Base-by-base conservation (phyloP, 768 basidiomycete genomes). In the Mycena indigotica region DNA sequence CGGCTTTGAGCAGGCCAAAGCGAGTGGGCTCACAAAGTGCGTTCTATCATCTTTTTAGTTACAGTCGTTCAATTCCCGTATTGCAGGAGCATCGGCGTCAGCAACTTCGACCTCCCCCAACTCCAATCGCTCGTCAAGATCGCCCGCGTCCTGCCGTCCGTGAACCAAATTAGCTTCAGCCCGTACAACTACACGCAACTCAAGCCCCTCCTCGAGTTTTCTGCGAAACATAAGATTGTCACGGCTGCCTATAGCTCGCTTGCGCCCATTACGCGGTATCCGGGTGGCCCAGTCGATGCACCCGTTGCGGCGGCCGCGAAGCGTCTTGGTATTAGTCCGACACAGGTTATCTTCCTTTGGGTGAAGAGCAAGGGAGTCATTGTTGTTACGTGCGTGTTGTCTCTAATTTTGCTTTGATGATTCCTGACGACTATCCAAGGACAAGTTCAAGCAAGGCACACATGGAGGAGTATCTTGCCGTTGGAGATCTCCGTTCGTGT, bases 51-150 rank as follows among this genome's bases (percentile, higher is more conserved):
- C n/a, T n/a, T n/a, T n/a, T n/a, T n/a, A n/a, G n/a, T n/a, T n/a
- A n/a, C n/a, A n/a, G n/a, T n/a, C n/a, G n/a, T n/a, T n/a, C n/a
- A n/a, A n/a, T n/a, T n/a, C n/a, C n/a, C n/a, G n/a, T n/a, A n/a
- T n/a, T n/a, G n/a, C n/a, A n/a, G 72, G 80, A 87, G 83, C 68
- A 87, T 88, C 50, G 88, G 88, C 17, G 86, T 91, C 52, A 85
- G 84, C 71, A 91, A 91, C 70, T 89, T 86, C 69, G 68, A 65
- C 5, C 58, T 88, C 25, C 70, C 76, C 2, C 72, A 84, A 40
- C 73, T 91, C n/a, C 74, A 88, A 67, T 68, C 67, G 1, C 56
- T 90, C 5, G 55, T 84, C 57, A 81, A 81, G 66, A 65, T 70
- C 0, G 84, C 85, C 1, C 75, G 71, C 32, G 71, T 86, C 60